Evolutionary conservation across 441 rosid genomes (phyloP).

Genomic region (Arabidopsis lyrata): DNA sequence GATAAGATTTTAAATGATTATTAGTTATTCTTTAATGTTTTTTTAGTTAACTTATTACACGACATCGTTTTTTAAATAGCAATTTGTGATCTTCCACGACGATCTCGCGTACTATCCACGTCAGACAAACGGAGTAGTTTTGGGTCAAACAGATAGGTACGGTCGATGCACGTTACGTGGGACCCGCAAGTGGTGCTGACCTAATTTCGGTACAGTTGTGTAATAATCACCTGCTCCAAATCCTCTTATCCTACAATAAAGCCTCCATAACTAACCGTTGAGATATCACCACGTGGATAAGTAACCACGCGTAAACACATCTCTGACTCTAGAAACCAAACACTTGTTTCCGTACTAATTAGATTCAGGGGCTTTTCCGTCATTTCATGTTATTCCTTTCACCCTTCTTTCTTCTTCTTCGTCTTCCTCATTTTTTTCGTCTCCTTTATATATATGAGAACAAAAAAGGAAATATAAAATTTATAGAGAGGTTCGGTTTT

Average conservation of each 20-base stretch:
- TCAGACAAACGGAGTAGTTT: constrained; percentile 32
- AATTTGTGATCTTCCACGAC: constrained; percentile 25
- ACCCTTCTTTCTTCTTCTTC: neutral
- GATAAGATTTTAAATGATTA: too few relatives aligned
- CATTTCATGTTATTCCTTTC: constrained; percentile 6
- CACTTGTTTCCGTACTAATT: constrained; percentile 28
- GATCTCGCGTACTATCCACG: constrained; percentile 42
- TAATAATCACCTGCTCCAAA: constrained; percentile 8
- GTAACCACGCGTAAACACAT: neutral
- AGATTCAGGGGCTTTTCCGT: constrained; percentile 33
- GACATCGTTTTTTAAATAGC: too few relatives aligned
- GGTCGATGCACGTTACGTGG: constrained; percentile 54
- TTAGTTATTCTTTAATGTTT: too few relatives aligned
- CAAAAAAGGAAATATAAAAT: constrained; percentile 8
- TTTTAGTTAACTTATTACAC: too few relatives aligned
- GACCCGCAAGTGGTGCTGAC: constrained; percentile 40
- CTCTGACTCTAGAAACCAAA: neutral
- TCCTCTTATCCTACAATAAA: neutral
- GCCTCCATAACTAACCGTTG: neutral
- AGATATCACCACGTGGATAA: constrained; percentile 25
- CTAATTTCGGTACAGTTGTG: constrained; percentile 39
- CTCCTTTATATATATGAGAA: constrained; percentile 19
- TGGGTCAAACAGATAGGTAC: constrained; percentile 58
- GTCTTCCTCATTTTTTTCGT: neutral
- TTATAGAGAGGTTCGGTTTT: constrained; percentile 29